Conservation (phyloP, 805 yeast species). For the Metschnikowia noctiluminum region DNA sequence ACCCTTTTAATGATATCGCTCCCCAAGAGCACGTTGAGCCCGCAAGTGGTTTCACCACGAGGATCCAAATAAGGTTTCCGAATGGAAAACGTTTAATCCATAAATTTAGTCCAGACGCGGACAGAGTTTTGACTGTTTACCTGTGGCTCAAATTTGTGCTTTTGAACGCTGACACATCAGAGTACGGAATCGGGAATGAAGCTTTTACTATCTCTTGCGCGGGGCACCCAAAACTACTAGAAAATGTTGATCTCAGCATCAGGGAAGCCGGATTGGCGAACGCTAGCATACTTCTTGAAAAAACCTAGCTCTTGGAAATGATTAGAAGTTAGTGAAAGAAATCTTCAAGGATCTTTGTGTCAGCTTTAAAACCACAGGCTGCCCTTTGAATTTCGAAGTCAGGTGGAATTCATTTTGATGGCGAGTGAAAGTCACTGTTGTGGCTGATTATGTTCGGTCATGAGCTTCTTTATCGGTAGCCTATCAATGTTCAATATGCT, state of each 20-base stretch:
- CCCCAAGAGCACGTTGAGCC: conserved; percentile 65
- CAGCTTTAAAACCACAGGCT: too few species aligned
- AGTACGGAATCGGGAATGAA: conserved; percentile 47
- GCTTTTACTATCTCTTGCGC: conserved; percentile 32
- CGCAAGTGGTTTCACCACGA: conserved; percentile 52
- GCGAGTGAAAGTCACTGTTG: too few species aligned
- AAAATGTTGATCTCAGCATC: conserved; percentile 54
- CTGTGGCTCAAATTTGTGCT: conserved; percentile 64
- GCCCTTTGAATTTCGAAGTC: too few species aligned
- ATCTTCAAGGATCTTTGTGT: too few species aligned
- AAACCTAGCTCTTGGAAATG: neutral
- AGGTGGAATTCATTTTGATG: too few species aligned
- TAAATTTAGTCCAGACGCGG: conserved; percentile 52
- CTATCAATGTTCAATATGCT: conserved; percentile 9
- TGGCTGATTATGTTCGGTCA: too few species aligned
- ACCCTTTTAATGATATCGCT: conserved; percentile 47
- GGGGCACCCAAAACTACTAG: conserved; percentile 49
- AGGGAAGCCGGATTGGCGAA: conserved; percentile 77
- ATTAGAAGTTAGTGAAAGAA: too few species aligned
- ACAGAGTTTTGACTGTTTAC: conserved; percentile 57
- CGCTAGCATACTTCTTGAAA: conserved; percentile 73
- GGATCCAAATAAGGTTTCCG: conserved; percentile 85
- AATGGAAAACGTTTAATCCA: conserved; percentile 82
- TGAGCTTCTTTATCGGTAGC: neutral
- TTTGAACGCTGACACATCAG: conserved; percentile 36